phyloP scores from a whole-genome alignment of 2,329 filamentous ascomycete species.

The Fusarium longipes region DNA sequence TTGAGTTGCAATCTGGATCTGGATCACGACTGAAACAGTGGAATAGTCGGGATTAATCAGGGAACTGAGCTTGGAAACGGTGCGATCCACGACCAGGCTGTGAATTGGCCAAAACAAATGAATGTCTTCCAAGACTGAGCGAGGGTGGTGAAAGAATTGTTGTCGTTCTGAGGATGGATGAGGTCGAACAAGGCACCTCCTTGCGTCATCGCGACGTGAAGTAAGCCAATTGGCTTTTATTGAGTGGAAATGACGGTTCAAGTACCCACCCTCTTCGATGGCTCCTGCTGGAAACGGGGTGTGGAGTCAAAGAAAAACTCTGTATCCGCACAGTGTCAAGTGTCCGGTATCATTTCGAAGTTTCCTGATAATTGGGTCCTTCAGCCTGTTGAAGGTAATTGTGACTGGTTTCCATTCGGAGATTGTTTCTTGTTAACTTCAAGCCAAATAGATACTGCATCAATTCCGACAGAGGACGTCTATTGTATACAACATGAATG shows the following conservation, averaged over 20 bases:
- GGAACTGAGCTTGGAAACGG: constrained; percentile 20
- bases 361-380: constrained; percentile 10
- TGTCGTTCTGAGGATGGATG: constrained; percentile 21
- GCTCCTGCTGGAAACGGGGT: constrained; percentile 32
- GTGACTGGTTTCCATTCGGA: constrained; percentile 1
- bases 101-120: background rate
- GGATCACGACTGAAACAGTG: constrained; percentile 16
- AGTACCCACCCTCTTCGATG: constrained; percentile 25
- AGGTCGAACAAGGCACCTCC: constrained; percentile 32
- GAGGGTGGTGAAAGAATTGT: constrained; percentile 28
- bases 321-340: constrained; percentile 36
- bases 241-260: constrained; percentile 41
- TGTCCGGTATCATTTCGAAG: constrained; percentile 9
- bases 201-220: constrained; percentile 44
- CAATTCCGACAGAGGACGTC: background rate
- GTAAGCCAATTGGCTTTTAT: constrained; percentile 34
- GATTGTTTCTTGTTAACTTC: constrained; percentile 10
- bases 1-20: constrained; percentile 2
- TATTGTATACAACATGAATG: background rate
- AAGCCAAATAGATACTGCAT: background rate
- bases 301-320: constrained; percentile 31
- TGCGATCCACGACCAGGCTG: background rate
- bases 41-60: constrained; percentile 19
- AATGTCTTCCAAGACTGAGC: constrained; percentile 15
- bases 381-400: background rate